phyloP scores from a whole-genome alignment of 331 rosid genomes.

The Quercus tomentella region DNA sequence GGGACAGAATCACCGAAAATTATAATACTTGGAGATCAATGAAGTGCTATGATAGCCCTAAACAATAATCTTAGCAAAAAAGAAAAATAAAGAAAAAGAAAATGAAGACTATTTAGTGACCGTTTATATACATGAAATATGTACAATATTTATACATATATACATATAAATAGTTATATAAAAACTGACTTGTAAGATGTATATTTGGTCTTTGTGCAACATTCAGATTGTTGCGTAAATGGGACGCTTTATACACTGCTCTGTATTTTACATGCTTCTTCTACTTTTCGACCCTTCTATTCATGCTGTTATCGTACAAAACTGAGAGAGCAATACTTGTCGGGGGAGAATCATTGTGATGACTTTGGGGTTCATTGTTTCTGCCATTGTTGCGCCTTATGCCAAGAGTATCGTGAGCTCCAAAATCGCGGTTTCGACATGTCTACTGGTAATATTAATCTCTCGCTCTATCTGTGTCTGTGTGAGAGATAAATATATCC shows the following conservation, averaged over 20 bases:
- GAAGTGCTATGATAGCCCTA: too few relatives aligned
- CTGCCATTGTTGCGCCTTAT: conserved; percentile 37
- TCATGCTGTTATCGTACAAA: conserved; percentile 38
- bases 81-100: too few relatives aligned
- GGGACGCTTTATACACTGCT: conserved; percentile 30
- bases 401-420: conserved; percentile 55
- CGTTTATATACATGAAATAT: too few relatives aligned
- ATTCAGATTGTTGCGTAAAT: conserved; percentile 30
- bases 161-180: too few relatives aligned
- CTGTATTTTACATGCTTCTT: not conserved
- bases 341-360: conserved; percentile 21
- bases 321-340: conserved; percentile 27
- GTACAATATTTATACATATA: too few relatives aligned
- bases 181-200: not conserved
- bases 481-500: too few relatives aligned
- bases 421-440: conserved; percentile 33
- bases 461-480: not conserved
- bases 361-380: conserved; percentile 34
- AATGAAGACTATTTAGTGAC: too few relatives aligned
- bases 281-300: not conserved
- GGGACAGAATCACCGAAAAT: too few relatives aligned
- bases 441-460: conserved; percentile 22
- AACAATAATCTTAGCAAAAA: too few relatives aligned
- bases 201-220: too few relatives aligned
- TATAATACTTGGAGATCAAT: too few relatives aligned